Base-by-base conservation (phyloP, 805 yeast genomes). In the Candida tallmaniae region DNA sequence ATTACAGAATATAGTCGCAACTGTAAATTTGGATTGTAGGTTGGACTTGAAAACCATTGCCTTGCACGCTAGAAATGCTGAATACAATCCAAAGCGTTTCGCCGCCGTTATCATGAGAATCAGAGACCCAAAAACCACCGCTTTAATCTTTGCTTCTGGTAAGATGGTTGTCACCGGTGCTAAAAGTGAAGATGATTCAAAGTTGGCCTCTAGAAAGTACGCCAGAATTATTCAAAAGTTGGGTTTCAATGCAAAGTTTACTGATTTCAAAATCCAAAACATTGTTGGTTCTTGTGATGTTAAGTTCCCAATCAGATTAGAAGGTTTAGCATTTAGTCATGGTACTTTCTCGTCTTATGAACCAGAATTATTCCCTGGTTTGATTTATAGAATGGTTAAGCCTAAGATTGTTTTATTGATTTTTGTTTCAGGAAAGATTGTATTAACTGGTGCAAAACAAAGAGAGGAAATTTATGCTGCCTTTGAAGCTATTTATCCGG, bases 131-230 rank as follows among this genome's bases (percentile, higher is more conserved):
- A 93, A 93, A 61, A 93, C 98, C 1, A 93, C 98, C 2, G 97
- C 98, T 0, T 72, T 93, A 48, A 93, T 93, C 46, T 93, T 93
- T 61, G 98, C 98, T 2, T 88, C 97, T 2, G 98, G 98, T 53
- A 93, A 93, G 62, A 93, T 93, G 98, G 98, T 93, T 48, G 98
- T 93, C 11, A 93, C 97, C 20, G 98, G 98, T 76, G 98, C 98
- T 16, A 93, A 93, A 62, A 83, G 95, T 23, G 98, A 93, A 60
- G 97, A 93, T 57, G 97, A 93, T 58, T 87, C 97, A n/a, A 93
- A 93, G 60, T 73, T 93, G 46, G 98, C 98, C 1, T 87, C 96
- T 14, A 78, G 98, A 66, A 93, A 93, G 60, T 93, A 93, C 52
- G 98, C 98, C 2, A 80, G 98, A 70, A 93, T 93, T 54, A 93